These are phyloP conservation scores for Solanum chacoense DNA, from an alignment of 305 asterid species.

Conservation along the genomic window DNA sequence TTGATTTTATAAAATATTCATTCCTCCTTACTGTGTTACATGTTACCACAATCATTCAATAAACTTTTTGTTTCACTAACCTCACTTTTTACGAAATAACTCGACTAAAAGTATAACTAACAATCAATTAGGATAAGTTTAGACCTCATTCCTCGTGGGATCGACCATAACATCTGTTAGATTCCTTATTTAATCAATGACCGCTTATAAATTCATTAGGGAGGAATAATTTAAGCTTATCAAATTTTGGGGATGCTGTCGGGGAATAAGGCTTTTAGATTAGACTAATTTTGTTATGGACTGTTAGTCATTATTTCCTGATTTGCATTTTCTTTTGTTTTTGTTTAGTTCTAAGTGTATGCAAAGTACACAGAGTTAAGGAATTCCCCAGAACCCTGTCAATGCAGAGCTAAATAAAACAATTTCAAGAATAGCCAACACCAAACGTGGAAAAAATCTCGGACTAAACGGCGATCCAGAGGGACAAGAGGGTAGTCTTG, in stretches of 20 bases:
- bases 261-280: too few species aligned
- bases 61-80: not conserved
- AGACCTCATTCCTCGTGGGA: not conserved
- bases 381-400: not conserved
- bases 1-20: not conserved
- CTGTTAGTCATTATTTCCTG: not conserved
- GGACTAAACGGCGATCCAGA: not conserved
- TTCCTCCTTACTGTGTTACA: not conserved
- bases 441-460: not conserved
- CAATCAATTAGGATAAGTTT: not conserved
- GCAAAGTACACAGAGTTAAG: not conserved
- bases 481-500: not conserved
- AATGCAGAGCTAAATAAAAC: too few species aligned
- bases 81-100: too few species aligned
- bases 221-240: not conserved
- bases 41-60: too few species aligned
- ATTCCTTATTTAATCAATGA: too few species aligned
- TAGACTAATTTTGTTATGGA: not conserved
- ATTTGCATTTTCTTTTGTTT: not conserved
- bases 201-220: not conserved
- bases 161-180: not conserved
- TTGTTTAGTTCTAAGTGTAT: not conserved
- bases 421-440: not conserved
- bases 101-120: not conserved
- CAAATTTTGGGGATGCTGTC: not conserved